Conservation (phyloP, 768 basidiomycete genomes). For the Pulveroboletus ravenelii region DNA sequence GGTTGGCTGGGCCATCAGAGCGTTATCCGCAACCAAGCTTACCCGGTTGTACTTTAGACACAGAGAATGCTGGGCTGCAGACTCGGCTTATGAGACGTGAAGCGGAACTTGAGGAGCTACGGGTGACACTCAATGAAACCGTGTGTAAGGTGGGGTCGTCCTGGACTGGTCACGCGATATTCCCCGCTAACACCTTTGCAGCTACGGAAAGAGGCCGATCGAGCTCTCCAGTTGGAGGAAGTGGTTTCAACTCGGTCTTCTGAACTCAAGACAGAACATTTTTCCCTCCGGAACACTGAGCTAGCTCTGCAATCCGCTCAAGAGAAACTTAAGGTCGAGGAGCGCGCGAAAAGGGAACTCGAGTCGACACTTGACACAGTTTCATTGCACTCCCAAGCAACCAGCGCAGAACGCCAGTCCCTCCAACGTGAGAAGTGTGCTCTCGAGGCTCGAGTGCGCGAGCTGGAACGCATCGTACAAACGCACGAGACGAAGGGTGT, state of each 20-base stretch:
- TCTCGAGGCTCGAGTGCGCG: conserved; percentile 54
- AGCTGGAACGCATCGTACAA: conserved; percentile 46
- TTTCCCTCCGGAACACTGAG: conserved; percentile 49
- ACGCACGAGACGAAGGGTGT: conserved; percentile 30
- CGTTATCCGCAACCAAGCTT: not conserved
- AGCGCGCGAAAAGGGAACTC: conserved; percentile 48
- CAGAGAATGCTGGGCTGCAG: conserved; percentile 32
- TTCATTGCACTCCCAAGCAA: conserved; percentile 48
- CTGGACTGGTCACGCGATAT: not conserved
- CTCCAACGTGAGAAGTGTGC: conserved; percentile 54
- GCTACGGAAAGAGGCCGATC: conserved; percentile 55
- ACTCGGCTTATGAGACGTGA: conserved; percentile 34
- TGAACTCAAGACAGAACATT: conserved; percentile 52
- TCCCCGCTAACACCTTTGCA: conserved; percentile 23
- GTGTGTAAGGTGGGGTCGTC: conserved; percentile 32
- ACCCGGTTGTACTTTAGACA: conserved; percentile 26
- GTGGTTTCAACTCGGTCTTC: conserved; percentile 46
- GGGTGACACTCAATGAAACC: conserved; percentile 31
- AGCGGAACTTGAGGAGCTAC: conserved; percentile 33
- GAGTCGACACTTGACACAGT: conserved; percentile 52
- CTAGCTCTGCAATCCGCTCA: conserved; percentile 44
- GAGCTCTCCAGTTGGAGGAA: conserved; percentile 50
- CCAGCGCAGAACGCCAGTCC: conserved; percentile 38
- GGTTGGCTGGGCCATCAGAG: conserved; percentile 22
- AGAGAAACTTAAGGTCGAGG: conserved; percentile 48